Conservation (phyloP, 2,329 filamentous ascomycete species). For the Trichoderma gracile region DNA sequence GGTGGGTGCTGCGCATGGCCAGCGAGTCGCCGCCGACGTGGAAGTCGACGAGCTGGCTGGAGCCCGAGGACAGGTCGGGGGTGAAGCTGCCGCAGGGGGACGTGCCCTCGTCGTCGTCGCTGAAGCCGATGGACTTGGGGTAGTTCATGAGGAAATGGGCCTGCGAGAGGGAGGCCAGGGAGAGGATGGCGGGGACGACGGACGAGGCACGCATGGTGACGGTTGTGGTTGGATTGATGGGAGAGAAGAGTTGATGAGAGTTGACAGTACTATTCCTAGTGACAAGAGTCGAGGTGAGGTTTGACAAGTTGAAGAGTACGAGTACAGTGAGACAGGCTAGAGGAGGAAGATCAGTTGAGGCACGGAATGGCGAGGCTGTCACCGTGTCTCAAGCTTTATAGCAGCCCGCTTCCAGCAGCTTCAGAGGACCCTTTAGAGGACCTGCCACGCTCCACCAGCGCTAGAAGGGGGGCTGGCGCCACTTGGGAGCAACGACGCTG, state of each 20-base stretch:
- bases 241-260: neutral
- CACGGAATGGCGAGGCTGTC: constrained; percentile 11
- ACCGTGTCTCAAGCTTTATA: constrained; percentile 8
- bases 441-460: constrained; percentile 4
- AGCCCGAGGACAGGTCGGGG: constrained; percentile 44
- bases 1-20: constrained; percentile 50
- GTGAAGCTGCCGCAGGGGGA: constrained; percentile 58
- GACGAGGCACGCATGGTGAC: constrained; percentile 41
- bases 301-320: neutral
- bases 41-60: constrained; percentile 53
- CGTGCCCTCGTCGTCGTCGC: constrained; percentile 47
- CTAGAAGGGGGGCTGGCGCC: neutral
- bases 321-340: neutral
- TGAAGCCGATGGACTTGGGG: constrained; percentile 50
- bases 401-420: neutral
- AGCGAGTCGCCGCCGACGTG: constrained; percentile 59
- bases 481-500: neutral
- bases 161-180: constrained; percentile 44
- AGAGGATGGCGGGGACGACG: constrained; percentile 40
- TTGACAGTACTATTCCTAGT: too few species aligned
- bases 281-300: neutral
- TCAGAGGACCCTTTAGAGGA: too few species aligned
- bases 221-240: constrained; percentile 6
- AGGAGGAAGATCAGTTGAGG: neutral
- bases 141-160: constrained; percentile 58